Percentiles rank a stretch among this genome's conserved stretches.
These are phyloP conservation scores for Podila epicladia DNA, from an alignment of 192 early-diverging fungal genomes.

Conservation along the genomic window DNA sequence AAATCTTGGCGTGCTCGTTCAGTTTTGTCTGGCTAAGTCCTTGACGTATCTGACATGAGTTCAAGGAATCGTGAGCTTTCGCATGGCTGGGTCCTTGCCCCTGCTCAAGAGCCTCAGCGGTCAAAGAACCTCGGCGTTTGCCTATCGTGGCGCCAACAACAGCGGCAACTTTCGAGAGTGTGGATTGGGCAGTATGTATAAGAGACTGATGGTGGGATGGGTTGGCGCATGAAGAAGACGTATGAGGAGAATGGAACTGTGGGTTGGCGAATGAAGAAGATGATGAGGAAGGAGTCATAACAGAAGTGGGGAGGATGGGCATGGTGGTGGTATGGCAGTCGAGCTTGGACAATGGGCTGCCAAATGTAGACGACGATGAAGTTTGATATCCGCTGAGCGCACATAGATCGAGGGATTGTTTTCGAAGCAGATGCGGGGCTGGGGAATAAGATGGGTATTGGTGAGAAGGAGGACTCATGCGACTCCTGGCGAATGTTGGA, in stretches of 20 bases:
- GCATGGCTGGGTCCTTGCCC: neutral
- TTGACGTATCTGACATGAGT: neutral
- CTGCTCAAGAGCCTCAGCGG: neutral
- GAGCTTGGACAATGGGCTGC: neutral
- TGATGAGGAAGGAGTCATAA: neutral
- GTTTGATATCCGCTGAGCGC: constrained; percentile 5
- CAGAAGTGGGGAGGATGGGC: neutral
- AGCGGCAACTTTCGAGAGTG: constrained; percentile 28
- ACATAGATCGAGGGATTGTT: constrained; percentile 21
- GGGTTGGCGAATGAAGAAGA: neutral
- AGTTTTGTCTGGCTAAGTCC: constrained; percentile 16
- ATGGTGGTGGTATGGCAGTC: constrained; percentile 1
- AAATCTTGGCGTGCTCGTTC: constrained; percentile 6
- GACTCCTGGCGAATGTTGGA: constrained; percentile 24
- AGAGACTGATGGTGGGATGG: neutral
- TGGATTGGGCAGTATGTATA: neutral
- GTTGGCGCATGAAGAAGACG: neutral
- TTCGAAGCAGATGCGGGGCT: constrained; percentile 6
- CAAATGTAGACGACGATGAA: neutral
- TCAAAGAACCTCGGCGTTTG: constrained; percentile 16
- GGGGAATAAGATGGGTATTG: neutral
- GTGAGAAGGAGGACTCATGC: neutral
- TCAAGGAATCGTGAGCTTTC: neutral
- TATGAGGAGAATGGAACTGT: neutral
- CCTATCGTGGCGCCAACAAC: constrained; percentile 35